These are phyloP conservation scores for Cladobotryum mycophilum DNA, from an alignment of 2,329 filamentous ascomycete genomes.

Conservation along the genomic window DNA sequence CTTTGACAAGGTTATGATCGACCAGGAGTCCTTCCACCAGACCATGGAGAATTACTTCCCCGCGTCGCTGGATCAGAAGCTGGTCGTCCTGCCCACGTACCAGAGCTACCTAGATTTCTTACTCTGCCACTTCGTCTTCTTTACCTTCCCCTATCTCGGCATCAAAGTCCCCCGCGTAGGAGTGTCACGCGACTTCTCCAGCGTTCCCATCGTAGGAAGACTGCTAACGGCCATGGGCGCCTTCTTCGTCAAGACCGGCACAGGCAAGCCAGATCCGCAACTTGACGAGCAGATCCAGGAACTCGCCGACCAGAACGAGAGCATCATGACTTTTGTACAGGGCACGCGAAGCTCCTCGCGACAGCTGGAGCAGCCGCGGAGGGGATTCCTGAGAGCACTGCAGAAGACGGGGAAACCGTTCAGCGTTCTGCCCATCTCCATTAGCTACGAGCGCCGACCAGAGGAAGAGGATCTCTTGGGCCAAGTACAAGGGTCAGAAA, in stretches of 20 bases:
- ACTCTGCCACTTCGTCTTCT: conserved; percentile 1
- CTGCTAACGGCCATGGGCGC: not conserved
- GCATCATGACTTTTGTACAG: not conserved
- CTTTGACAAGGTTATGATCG: not conserved
- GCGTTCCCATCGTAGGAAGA: not conserved
- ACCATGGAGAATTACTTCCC: not conserved
- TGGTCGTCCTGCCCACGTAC: not conserved
- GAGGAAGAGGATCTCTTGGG: not conserved
- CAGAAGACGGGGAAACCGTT: not conserved
- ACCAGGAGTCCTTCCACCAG: not conserved
- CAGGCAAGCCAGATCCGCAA: not conserved
- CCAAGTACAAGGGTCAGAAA: no score
- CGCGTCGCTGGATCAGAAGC: not conserved
- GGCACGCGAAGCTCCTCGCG: not conserved
- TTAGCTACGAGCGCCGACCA: not conserved
- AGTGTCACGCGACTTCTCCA: no score
- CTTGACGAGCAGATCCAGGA: not conserved
- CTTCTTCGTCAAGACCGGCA: not conserved
- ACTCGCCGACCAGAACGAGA: not conserved
- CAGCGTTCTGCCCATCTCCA: not conserved
- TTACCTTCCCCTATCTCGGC: not conserved
- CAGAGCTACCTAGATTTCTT: not conserved
- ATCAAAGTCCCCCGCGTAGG: not conserved
- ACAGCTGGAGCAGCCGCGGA: not conserved
- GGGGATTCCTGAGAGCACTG: not conserved